Evolutionary conservation across 1,284 basidiomycete species (phyloP), one percentile per base, ranked within the genome.

Genomic region (Veloboletus limbatus): DNA sequence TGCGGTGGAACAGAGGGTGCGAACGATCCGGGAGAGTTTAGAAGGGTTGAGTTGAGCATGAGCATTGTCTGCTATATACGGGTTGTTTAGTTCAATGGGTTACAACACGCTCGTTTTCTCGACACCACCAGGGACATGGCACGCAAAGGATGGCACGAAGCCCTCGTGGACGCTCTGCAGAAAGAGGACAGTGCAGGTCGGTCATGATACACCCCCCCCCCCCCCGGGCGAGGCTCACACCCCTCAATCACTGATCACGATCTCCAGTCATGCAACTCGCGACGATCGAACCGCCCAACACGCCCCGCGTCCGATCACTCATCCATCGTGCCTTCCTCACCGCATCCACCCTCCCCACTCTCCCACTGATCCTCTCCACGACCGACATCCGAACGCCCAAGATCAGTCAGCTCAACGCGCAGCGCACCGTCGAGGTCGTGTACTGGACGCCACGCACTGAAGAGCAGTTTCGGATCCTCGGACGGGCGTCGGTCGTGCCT

Each of bases 381-480:
- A 82, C 82, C 16, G 79, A 85, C 58, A 62, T 78, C 28, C 81
- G 85, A 25, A 71, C 78, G 3, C 78, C 78, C 26, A 88, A 88
- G 53, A 71, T 76, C 20, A 31, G 61, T 0, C 78, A 87, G 53
- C 65, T 85, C 30, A 18, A 10, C 30, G 45, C 62, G 4, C 71
- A 71, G 3, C 49, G 61, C 69, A 8, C 55, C 45, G 73, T 79
- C 40, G 79, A 85, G 58, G 52, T 78, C 24, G 74, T 70, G 6
- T 85, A 79, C 75, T 86, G 81, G 80, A 73, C 78, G 49, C 69
- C 73, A 22, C 71, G 70, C 20, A 72, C 74, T 0, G 59, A 72
- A 44, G 76, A 81, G 54, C 84, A 88, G 56, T 82, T 77, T 55
- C 78, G 84, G 48, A 65, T 87, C 51, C 50, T 67, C 3, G 81